Base-by-base conservation (phyloP, 148 eudicot genomes). In the Camellia lanceoleosa region DNA sequence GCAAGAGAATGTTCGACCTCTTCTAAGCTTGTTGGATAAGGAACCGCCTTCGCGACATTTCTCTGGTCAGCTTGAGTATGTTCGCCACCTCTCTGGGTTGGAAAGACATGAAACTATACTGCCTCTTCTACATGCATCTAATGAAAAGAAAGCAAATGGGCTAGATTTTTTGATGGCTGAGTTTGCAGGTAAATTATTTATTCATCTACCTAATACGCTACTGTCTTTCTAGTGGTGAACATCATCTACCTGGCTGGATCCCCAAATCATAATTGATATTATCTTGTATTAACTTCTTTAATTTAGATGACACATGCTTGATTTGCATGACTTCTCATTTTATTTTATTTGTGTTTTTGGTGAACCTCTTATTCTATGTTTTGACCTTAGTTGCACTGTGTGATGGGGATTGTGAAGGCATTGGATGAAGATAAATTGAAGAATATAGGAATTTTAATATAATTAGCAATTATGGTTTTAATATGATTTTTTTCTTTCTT, bases 31-130 rank as follows among this genome's bases (percentile, higher is more conserved):
- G 83, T 81, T 96, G 86, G 99, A 96, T 73, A 96, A 91, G 86
- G 98, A 96, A 79, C 98, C 95, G 58, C 98, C 98, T 75, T 93
- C 98, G 2, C 85, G 94, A 63, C 94, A 91, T 89, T 89, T 93
- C 72, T 96, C 98, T 73, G 94, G 97, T 80, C 99, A 93, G 85
- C 91, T 93, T 64, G 99, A 91, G 80, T 89, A 92, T 86, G 89
- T 89, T 77, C 94, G 90, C 67, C 92, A 91, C 73, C 85, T 96
- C 15, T 83, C 93, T 12, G 97, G 93, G 46, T 86, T 91, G 80
- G 98, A 96, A 80, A 92, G 89, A 73, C 93, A 92, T 80, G 99
- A 96, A 84, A 92, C 87, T 77, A 86, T 90, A 72, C 83, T 91
- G 84, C 99, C 98, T 69, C 90, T 96, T 83, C 80, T 95, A 76